Evolutionary conservation across 1,139 yeast genomes (phyloP).

Genomic region (Pichia cactophila): DNA sequence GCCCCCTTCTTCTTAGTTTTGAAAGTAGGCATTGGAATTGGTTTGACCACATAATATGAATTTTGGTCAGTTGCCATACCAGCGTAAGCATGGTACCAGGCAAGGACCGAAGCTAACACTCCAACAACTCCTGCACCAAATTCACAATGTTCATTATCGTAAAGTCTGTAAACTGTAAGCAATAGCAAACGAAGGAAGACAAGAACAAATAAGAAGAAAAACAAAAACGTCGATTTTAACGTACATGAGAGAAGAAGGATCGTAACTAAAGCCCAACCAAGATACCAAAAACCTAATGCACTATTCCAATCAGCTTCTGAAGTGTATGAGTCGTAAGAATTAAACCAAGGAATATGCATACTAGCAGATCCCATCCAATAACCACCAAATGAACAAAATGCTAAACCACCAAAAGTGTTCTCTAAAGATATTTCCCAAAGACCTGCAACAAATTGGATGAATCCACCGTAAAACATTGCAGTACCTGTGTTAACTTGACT

Average conservation of each 20-base stretch:
- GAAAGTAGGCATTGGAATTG: constrained; percentile 10
- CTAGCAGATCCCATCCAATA: constrained; percentile 80
- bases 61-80: constrained; percentile 74
- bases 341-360: constrained; percentile 62
- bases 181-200: constrained; percentile 61
- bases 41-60: constrained; percentile 29
- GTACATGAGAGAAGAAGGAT: constrained; percentile 59
- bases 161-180: constrained; percentile 40
- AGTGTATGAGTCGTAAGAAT: constrained; percentile 45
- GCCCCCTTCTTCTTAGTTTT: not conserved
- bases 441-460: constrained; percentile 65
- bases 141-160: constrained; percentile 28
- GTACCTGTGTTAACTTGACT: constrained; percentile 59
- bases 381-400: constrained; percentile 75
- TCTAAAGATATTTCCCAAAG: constrained; percentile 69
- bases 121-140: constrained; percentile 73
- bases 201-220: constrained; percentile 57
- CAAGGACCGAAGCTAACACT: constrained; percentile 62
- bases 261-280: constrained; percentile 79
- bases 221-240: constrained; percentile 70
- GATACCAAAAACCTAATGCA: constrained; percentile 66
- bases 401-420: constrained; percentile 87
- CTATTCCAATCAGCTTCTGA: constrained; percentile 34
- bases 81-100: constrained; percentile 88
- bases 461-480: constrained; percentile 81